Evolutionary conservation across 2,329 filamentous ascomycete genomes (phyloP), one percentile per base, ranked within the genome.

Genomic region (Fusarium sp.): DNA sequence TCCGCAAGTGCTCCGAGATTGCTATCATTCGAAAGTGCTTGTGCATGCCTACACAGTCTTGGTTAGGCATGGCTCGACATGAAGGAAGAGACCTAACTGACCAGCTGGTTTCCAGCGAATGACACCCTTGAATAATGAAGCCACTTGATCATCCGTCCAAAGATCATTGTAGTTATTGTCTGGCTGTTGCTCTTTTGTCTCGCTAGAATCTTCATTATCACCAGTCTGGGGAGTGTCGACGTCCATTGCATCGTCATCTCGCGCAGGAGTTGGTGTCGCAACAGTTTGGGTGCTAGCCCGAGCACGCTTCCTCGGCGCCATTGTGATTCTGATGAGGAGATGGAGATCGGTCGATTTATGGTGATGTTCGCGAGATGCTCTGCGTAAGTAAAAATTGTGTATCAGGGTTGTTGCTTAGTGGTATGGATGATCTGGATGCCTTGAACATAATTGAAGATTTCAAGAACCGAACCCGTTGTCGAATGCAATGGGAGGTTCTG

Each of bases 81-180:
- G 7, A 17, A 32, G 30, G 34, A 20, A 47, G 51, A 28, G 38
- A 51, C 17, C 36, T 18, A 24, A 71, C 80, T 75, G 80, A 94
- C 95, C 96, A 45, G 96, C 96, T n/a, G 96, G 96, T 81, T 99
- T 99, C 93, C 94, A 98, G 80, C 92, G 89, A 74, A 98, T 95
- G 75, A 98, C 92, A 59, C 92, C 94, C 81, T 98, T 98, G 84
- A 98, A 94, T 2, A 99, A 87, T 45, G 94, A 95, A 3, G 94
- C 95, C 75, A 97, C 93, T 82, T 99, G 96, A 79, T 98, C 96
- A 78, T 98, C 95, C 8, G 95, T 98, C 96, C 96, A 99, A 32
- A 92, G 89, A 74, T 96, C 94, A 64, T 90, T 89, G 55, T 69
- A 77, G 17, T 76, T 73, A 10, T 77, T 75, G 17, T 67, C 66